Percentiles rank a stretch among this genome's conserved stretches.
phyloP scores from a whole-genome alignment of 805 yeast species.

The Myxozyma lipomycoides region DNA sequence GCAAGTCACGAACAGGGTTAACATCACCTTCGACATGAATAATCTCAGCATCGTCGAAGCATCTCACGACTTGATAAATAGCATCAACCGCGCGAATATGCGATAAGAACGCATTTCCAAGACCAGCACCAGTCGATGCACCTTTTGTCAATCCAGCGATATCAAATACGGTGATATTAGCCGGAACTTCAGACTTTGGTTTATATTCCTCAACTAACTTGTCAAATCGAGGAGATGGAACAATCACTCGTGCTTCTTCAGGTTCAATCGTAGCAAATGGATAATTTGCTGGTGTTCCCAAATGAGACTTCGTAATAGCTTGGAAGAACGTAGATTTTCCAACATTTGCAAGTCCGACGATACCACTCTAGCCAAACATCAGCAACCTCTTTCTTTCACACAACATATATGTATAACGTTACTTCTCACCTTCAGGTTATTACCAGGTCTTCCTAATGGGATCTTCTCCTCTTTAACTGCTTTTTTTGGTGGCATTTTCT shows the following conservation, averaged over 20 bases:
- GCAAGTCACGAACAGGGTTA: conserved; percentile 90
- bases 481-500: conserved; percentile 71
- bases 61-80: conserved; percentile 93
- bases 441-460: conserved; percentile 79
- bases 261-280: conserved; percentile 98
- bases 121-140: conserved; percentile 62
- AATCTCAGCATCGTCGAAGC: conserved; percentile 96
- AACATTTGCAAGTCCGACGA: conserved; percentile 83
- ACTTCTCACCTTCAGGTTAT: conserved; percentile 49
- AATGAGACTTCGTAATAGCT: conserved; percentile 86
- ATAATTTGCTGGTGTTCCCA: conserved; percentile 96
- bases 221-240: conserved; percentile 87
- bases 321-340: conserved; percentile 98
- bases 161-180: conserved; percentile 88
- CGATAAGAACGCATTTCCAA: conserved; percentile 95
- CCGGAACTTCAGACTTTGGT: conserved; percentile 68
- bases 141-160: conserved; percentile 98
- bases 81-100: conserved; percentile 98
- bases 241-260: conserved; percentile 93
- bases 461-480: conserved; percentile 66
- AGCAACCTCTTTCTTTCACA: too few relatives aligned
- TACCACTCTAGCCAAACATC: conserved; percentile 56
- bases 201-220: conserved; percentile 64
- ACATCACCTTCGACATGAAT: conserved; percentile 97
- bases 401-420: neutral